These are phyloP conservation scores for Lecanoromycetidae sp. DNA, from an alignment of 2,329 filamentous ascomycete species.

Conservation along the genomic window DNA sequence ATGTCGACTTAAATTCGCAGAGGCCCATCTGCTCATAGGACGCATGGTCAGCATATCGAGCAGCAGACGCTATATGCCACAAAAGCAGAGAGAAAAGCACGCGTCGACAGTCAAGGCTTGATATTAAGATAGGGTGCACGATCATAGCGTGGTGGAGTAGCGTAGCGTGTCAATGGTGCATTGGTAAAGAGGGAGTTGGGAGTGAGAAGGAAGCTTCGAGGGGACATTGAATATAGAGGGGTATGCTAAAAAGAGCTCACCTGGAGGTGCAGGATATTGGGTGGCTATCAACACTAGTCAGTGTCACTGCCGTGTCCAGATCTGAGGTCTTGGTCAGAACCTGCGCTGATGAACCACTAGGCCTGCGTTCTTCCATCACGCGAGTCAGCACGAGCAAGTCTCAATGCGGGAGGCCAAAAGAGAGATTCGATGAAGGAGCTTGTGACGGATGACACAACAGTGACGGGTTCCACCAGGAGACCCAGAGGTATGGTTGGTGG, in stretches of 20 bases:
- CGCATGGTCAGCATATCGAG: conserved; percentile 22
- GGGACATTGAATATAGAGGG: neutral
- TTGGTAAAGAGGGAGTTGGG: neutral
- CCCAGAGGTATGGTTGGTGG: neutral
- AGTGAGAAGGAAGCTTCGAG: neutral
- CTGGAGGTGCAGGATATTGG: conserved; percentile 9
- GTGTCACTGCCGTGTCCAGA: conserved; percentile 1
- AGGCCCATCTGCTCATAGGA: conserved; percentile 31
- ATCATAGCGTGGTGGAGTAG: too few relatives aligned
- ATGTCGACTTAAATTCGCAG: conserved; percentile 35
- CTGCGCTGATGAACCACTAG: conserved; percentile 5
- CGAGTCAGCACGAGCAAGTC: conserved; percentile 9
- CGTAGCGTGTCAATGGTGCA: neutral
- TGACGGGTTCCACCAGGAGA: conserved; percentile 3
- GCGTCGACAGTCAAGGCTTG: too few relatives aligned
- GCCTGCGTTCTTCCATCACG: conserved; percentile 9
- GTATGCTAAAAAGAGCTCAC: conserved; percentile 10
- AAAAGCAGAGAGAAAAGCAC: neutral
- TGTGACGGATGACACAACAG: conserved; percentile 12
- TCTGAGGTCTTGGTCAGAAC: conserved; percentile 7
- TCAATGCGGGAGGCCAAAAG: conserved; percentile 1
- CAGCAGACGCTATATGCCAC: conserved; percentile 10
- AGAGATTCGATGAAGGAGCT: conserved; percentile 8
- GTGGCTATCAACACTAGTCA: conserved; percentile 1
- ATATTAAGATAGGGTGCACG: too few relatives aligned